A percentile compares a stretch with the other conserved stretches of the same genome.
Conservation (phyloP, 441 rosid species). For the Gossypium gossypioides region DNA sequence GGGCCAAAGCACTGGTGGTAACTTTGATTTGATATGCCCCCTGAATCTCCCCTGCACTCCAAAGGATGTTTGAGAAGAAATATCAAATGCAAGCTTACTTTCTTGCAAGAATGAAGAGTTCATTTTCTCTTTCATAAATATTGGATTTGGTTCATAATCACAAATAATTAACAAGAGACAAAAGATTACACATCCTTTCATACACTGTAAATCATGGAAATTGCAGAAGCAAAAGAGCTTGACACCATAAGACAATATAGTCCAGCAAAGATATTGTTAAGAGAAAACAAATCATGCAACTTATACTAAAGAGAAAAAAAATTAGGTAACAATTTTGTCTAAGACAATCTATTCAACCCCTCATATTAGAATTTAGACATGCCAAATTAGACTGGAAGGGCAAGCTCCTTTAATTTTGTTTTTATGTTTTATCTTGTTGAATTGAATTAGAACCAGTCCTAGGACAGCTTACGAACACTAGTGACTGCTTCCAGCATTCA, state of each 20-base stretch:
- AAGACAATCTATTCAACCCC: background rate
- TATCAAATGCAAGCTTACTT: constrained; percentile 6
- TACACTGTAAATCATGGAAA: background rate
- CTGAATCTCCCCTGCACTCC: constrained; percentile 67
- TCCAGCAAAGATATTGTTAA: background rate
- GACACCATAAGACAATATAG: background rate
- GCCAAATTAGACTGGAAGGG: background rate
- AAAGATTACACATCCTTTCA: background rate
- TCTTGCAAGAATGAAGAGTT: background rate
- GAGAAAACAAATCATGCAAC: background rate
- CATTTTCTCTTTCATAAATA: background rate
- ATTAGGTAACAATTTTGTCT: background rate
- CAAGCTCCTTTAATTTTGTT: background rate
- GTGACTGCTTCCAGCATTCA: background rate
- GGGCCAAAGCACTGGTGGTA: constrained; percentile 70
- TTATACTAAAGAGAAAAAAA: background rate
- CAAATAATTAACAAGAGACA: background rate
- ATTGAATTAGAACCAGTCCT: background rate
- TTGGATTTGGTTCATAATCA: background rate
- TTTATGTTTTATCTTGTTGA: background rate
- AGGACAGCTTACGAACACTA: background rate
- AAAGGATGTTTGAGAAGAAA: background rate
- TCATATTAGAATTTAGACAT: background rate
- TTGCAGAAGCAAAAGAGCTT: too few species aligned
- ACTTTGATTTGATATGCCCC: constrained; percentile 88